These are phyloP conservation scores for Curvularia eragrostidis DNA, from an alignment of 2,329 filamentous ascomycete species.

Conservation along the genomic window DNA sequence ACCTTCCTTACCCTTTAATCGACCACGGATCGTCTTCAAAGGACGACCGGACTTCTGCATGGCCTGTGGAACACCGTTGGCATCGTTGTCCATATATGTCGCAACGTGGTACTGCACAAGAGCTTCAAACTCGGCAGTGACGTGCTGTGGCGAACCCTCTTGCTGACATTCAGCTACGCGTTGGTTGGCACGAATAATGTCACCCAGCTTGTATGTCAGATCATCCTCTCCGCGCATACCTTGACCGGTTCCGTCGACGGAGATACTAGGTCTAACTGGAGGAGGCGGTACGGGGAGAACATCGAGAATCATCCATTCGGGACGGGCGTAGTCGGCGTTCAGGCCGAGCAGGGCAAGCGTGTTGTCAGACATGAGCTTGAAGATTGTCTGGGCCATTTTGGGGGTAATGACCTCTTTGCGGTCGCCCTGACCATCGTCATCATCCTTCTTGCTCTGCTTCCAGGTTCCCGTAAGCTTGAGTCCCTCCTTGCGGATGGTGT, in stretches of 20 bases:
- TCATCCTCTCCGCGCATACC: constrained; percentile 97
- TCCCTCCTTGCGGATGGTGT: constrained; percentile 79
- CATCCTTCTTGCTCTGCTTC: constrained; percentile 76
- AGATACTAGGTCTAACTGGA: constrained; percentile 94
- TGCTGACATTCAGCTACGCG: constrained; percentile 91
- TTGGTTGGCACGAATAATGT: constrained; percentile 96
- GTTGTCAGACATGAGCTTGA: constrained; percentile 81
- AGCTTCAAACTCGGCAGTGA: constrained; percentile 87
- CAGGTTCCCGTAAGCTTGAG: constrained; percentile 79
- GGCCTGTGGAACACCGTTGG: constrained; percentile 91
- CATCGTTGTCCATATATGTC: constrained; percentile 99
- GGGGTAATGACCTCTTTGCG: constrained; percentile 86
- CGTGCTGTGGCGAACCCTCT: constrained; percentile 90
- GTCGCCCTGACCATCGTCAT: constrained; percentile 68
- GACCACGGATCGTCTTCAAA: constrained; percentile 94
- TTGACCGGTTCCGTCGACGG: constrained; percentile 90
- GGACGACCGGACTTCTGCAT: constrained; percentile 96
- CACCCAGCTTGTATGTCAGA: constrained; percentile 97
- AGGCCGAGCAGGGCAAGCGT: constrained; percentile 88
- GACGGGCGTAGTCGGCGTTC: constrained; percentile 92
- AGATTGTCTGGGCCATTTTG: constrained; percentile 82
- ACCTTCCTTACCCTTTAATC: constrained; percentile 98
- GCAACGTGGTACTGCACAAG: constrained; percentile 97
- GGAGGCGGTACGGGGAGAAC: constrained; percentile 95
- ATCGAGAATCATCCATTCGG: constrained; percentile 98